Evolutionary conservation across 495 filamentous ascomycete genomes (phyloP).

Genomic region (Podospora fimiseda): DNA sequence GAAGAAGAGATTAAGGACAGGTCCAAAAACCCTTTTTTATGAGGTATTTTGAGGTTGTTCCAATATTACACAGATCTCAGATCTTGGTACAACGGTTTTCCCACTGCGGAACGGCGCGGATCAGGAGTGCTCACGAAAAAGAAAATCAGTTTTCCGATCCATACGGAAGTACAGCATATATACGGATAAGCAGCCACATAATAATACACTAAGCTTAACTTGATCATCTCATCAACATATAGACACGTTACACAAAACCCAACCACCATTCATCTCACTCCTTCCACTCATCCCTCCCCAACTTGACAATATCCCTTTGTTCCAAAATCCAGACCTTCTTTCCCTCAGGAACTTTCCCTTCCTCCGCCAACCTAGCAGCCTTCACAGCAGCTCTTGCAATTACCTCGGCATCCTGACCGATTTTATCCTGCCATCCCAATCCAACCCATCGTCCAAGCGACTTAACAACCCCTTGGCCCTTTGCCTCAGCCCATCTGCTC

Average conservation of each 20-base stretch:
- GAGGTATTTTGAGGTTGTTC: too few species aligned
- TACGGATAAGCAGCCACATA: too few species aligned
- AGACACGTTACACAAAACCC: too few species aligned
- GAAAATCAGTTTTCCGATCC: too few species aligned
- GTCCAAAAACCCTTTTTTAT: too few species aligned
- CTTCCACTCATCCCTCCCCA: slow-evolving; percentile 42
- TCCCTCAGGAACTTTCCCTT: slow-evolving; percentile 38
- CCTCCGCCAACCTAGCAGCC: slow-evolving; percentile 40
- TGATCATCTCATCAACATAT: too few species aligned
- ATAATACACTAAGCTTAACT: too few species aligned
- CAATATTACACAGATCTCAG: too few species aligned
- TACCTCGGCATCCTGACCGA: slow-evolving; percentile 69
- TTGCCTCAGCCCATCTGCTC: slow-evolving; percentile 42
- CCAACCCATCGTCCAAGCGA: slow-evolving; percentile 43
- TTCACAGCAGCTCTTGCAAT: slow-evolving; percentile 68
- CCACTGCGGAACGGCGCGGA: too few species aligned
- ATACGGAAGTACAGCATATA: background rate
- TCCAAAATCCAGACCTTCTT: slow-evolving; percentile 43
- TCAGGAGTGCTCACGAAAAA: too few species aligned
- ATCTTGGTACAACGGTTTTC: too few species aligned
- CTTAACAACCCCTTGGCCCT: slow-evolving; percentile 43
- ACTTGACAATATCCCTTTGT: slow-evolving; percentile 40
- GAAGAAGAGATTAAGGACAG: too few species aligned
- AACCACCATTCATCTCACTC: slow-evolving; percentile 5
- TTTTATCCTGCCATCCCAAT: slow-evolving; percentile 50